A percentile compares a stretch with the other conserved stretches of the same genome.
Conservation (phyloP, 2,329 filamentous ascomycete genomes). For the Bimuria novae-zelandiae region DNA sequence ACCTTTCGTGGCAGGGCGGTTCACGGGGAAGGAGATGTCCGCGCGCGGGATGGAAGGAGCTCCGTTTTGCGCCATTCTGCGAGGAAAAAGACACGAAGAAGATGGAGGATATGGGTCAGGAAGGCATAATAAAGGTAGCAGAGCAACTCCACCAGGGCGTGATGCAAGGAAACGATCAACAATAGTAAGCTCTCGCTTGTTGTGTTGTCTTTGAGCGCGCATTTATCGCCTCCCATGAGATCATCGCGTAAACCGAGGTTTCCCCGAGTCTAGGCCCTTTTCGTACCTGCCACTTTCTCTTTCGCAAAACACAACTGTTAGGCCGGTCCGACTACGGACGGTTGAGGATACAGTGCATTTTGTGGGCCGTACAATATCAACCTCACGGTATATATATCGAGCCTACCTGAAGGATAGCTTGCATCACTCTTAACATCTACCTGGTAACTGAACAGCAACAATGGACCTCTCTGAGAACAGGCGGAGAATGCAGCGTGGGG, state of each 20-base stretch:
- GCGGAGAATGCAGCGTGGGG: slow-evolving; percentile 63
- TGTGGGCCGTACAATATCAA: no score
- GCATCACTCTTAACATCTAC: not conserved
- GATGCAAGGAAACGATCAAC: slow-evolving; percentile 13
- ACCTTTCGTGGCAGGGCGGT: slow-evolving; percentile 28
- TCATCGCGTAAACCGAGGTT: slow-evolving; percentile 1
- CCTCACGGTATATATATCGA: no score
- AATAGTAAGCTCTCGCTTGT: slow-evolving; percentile 19
- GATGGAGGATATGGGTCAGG: not conserved
- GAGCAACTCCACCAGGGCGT: no score
- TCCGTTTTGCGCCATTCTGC: slow-evolving; percentile 18
- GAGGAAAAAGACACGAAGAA: not conserved
- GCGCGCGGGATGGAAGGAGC: slow-evolving; percentile 25
- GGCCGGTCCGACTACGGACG: no score
- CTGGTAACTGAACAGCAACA: not conserved
- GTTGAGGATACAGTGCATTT: no score
- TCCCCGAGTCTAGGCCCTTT: no score
- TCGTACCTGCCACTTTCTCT: no score
- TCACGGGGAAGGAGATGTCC: slow-evolving; percentile 38
- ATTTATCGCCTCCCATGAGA: slow-evolving; percentile 1
- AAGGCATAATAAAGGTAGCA: slow-evolving; percentile 10
- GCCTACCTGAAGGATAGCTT: not conserved
- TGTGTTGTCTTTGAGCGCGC: slow-evolving; percentile 5
- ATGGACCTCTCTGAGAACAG: slow-evolving; percentile 44
- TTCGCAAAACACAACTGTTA: no score